Evolutionary conservation across 2,329 filamentous ascomycete genomes (phyloP).

Genomic region (Phyllosticta citriasiana): DNA sequence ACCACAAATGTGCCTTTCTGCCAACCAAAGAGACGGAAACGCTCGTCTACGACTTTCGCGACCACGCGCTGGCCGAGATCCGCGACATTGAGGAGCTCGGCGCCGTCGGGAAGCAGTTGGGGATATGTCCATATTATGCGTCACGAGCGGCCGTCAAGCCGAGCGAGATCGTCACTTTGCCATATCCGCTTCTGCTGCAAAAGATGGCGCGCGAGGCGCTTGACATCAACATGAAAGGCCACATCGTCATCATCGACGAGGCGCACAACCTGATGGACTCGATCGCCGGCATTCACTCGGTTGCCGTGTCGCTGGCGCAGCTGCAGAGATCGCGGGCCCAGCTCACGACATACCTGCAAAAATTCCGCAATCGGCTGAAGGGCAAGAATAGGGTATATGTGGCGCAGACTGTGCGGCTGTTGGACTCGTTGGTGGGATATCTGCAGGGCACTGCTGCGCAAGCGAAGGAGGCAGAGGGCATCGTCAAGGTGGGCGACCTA

Average conservation of each 20-base stretch:
- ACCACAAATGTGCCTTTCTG: slow-evolving; percentile 65
- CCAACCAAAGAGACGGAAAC: slow-evolving; percentile 67
- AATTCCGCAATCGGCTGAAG: slow-evolving; percentile 79
- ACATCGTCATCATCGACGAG: slow-evolving; percentile 93
- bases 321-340: slow-evolving; percentile 63
- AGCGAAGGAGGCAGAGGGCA: slow-evolving; percentile 46
- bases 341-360: slow-evolving; percentile 71
- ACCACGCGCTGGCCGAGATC: slow-evolving; percentile 71
- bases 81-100: slow-evolving; percentile 91
- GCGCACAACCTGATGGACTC: slow-evolving; percentile 97
- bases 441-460: slow-evolving; percentile 43
- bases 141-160: slow-evolving; percentile 72
- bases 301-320: slow-evolving; percentile 63
- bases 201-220: slow-evolving; percentile 79
- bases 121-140: slow-evolving; percentile 94
- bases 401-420: slow-evolving; percentile 71
- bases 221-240: slow-evolving; percentile 73
- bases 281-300: slow-evolving; percentile 75
- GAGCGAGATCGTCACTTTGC: slow-evolving; percentile 83
- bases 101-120: slow-evolving; percentile 63
- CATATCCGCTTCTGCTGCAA: slow-evolving; percentile 84
- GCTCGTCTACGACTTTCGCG: slow-evolving; percentile 70
- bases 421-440: slow-evolving; percentile 67
- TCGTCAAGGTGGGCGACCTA: slow-evolving; percentile 60
- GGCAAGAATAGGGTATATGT: slow-evolving; percentile 88